Evolutionary conservation across 1,284 basidiomycete genomes (phyloP).

Genomic region (Rhodotorula sp.): DNA sequence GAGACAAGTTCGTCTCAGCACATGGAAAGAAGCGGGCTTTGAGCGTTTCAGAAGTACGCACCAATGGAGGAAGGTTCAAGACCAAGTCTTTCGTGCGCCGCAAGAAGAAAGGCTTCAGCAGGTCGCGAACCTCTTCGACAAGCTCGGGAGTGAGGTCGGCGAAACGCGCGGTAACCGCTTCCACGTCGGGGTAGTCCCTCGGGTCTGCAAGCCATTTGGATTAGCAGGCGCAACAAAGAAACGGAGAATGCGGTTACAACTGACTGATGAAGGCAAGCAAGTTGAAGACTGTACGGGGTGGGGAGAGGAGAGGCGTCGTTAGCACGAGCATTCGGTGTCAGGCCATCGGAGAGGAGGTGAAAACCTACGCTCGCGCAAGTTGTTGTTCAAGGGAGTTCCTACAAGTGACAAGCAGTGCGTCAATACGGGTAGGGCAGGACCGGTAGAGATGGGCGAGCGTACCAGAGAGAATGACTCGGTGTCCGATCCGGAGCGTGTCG

Average conservation of each 20-base stretch:
- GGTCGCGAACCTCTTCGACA: conserved; percentile 70
- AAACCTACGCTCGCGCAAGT: conserved; percentile 66
- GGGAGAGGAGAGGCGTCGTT: not conserved
- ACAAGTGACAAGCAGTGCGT: not conserved
- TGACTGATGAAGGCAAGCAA: conserved; percentile 78
- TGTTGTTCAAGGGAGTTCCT: conserved; percentile 83
- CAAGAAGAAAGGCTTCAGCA: conserved; percentile 84
- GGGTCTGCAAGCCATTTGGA: conserved; percentile 13
- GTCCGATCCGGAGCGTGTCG: conserved; percentile 71
- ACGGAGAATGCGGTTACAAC: not conserved
- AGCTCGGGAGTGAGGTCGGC: conserved; percentile 73
- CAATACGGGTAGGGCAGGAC: not conserved
- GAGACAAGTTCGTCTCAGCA: not conserved
- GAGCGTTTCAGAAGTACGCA: conserved; percentile 46
- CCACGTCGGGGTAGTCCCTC: conserved; percentile 61
- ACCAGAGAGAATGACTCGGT: conserved; percentile 78
- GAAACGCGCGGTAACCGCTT: conserved; percentile 58
- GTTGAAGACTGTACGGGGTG: conserved; percentile 63
- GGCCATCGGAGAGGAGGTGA: not conserved
- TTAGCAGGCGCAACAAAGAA: not conserved
- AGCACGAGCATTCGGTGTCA: not conserved
- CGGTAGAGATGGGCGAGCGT: conserved; percentile 49
- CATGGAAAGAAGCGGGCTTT: too few relatives aligned
- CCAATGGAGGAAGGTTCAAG: conserved; percentile 85
- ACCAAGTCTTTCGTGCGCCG: conserved; percentile 91